phyloP scores from a whole-genome alignment of 129 eudicot genomes.

The Apium graveolens region DNA sequence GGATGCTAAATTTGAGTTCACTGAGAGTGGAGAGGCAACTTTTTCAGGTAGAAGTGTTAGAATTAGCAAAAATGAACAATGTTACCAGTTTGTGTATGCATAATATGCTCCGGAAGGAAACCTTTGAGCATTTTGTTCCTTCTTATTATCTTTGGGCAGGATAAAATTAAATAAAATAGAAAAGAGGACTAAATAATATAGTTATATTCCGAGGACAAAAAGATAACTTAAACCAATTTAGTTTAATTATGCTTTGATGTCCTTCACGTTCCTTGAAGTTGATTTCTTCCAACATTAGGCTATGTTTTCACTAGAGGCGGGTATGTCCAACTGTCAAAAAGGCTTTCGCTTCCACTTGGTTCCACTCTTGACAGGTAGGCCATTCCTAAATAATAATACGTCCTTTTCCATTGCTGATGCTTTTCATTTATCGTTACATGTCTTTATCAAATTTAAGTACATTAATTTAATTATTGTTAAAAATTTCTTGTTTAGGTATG shows the following conservation, averaged over 20 bases:
- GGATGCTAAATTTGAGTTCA: slow-evolving; percentile 85
- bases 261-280: background rate
- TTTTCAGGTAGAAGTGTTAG: slow-evolving; percentile 64
- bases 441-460: slow-evolving; percentile 1
- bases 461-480: background rate
- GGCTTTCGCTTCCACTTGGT: slow-evolving; percentile 87
- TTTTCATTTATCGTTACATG: slow-evolving; percentile 2
- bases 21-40: slow-evolving; percentile 58
- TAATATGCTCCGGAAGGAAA: background rate
- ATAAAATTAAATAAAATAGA: background rate
- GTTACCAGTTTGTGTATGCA: background rate
- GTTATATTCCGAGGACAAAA: background rate
- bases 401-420: background rate
- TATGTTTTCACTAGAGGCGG: slow-evolving; percentile 92
- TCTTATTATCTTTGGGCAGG: background rate
- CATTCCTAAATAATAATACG: background rate
- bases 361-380: slow-evolving; percentile 84
- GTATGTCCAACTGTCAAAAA: slow-evolving; percentile 76
- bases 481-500: slow-evolving; percentile 52
- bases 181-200: background rate
- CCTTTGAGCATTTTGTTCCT: background rate
- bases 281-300: slow-evolving; percentile 27
- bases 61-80: slow-evolving; percentile 5
- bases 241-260: background rate
- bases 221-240: background rate